A percentile compares a stretch with the other conserved stretches of the same genome.
These are phyloP conservation scores for Ustilago sp. DNA, from an alignment of 1,284 basidiomycete genomes.

Conservation along the genomic window DNA sequence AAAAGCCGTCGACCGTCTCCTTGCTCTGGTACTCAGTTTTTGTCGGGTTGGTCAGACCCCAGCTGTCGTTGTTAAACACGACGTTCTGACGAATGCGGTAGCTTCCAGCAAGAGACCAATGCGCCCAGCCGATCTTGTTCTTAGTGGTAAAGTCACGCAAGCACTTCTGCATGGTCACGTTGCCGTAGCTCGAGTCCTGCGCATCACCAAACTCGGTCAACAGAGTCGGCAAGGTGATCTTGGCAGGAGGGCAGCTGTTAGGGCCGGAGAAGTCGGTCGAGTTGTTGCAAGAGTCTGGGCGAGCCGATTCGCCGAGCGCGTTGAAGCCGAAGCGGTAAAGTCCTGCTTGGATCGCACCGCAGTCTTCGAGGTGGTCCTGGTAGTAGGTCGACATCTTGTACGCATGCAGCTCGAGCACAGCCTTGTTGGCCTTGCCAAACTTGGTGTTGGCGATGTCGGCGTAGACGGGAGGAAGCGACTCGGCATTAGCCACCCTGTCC, in stretches of 20 bases:
- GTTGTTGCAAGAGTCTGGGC: conserved; percentile 24
- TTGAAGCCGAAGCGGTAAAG: conserved; percentile 48
- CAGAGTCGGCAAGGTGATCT: conserved; percentile 27
- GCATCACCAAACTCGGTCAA: conserved; percentile 49
- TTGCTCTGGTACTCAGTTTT: conserved; percentile 26
- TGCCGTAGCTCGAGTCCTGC: conserved; percentile 20
- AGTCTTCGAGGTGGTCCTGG: conserved; percentile 34
- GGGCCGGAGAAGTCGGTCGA: conserved; percentile 25
- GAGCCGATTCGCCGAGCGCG: conserved; percentile 33
- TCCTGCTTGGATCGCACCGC: conserved; percentile 28
- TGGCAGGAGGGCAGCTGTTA: conserved; percentile 34
- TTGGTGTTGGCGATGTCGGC: conserved; percentile 32
- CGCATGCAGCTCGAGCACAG: conserved; percentile 45
- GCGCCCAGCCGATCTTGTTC: conserved; percentile 49
- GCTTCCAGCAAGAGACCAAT: conserved; percentile 42
- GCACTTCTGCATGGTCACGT: conserved; percentile 48
- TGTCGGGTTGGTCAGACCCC: conserved; percentile 31
- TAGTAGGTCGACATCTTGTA: conserved; percentile 43
- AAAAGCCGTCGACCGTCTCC: conserved; percentile 40
- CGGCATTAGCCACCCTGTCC: conserved; percentile 26
- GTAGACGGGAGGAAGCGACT: conserved; percentile 18
- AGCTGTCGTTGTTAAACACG: conserved; percentile 39
- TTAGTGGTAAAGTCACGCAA: conserved; percentile 45
- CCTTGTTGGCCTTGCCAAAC: conserved; percentile 45
- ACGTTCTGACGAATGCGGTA: conserved; percentile 35